Evolutionary conservation across 176 grass and related monocot species (phyloP).

Genomic region (Musa itinerans): DNA sequence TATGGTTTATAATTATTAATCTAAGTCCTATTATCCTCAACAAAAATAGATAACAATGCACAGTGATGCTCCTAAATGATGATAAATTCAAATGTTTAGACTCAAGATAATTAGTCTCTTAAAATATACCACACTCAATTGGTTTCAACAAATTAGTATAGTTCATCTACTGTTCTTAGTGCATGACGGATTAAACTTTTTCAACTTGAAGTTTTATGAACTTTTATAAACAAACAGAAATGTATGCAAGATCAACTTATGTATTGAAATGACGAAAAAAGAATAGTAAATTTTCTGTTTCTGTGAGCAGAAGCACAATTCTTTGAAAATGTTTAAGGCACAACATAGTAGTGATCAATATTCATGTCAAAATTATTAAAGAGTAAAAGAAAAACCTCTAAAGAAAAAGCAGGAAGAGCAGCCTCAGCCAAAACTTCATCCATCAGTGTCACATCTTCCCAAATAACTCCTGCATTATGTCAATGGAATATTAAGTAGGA

Average conservation of each 20-base stretch:
- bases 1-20: no score
- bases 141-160: neutral
- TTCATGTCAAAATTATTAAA: slow-evolving; percentile 9
- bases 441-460: slow-evolving; percentile 61
- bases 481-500: slow-evolving; percentile 18
- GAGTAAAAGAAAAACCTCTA: slow-evolving; percentile 57
- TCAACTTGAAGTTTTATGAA: no score
- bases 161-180: no score
- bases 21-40: no score
- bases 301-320: neutral
- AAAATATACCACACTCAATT: neutral
- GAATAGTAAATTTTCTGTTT: neutral
- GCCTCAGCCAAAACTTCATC: slow-evolving; percentile 93
- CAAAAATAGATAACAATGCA: no score
- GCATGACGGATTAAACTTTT: no score
- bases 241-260: neutral
- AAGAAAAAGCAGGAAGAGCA: slow-evolving; percentile 80
- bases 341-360: no score
- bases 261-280: neutral
- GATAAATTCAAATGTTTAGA: no score
- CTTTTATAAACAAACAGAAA: neutral
- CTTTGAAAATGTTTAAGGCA: no score
- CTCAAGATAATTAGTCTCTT: neutral
- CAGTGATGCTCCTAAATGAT: no score
- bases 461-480: slow-evolving; percentile 45